Percentiles rank a stretch among this genome's conserved stretches.
Conservation (phyloP, 148 eudicot genomes). For the Cornus kousa region DNA sequence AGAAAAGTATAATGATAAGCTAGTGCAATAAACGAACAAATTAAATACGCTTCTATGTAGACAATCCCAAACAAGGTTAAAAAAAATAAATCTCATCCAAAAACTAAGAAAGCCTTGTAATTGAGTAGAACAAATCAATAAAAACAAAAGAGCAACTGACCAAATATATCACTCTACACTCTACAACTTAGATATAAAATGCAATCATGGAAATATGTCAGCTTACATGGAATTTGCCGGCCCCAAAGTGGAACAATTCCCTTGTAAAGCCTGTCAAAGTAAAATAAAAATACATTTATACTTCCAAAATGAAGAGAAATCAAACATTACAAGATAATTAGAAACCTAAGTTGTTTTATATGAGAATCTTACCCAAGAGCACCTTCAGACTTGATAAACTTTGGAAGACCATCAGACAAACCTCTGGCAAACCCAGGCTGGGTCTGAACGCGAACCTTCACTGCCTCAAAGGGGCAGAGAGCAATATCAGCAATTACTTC, state of each 20-base stretch:
- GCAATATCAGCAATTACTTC: constrained; percentile 36
- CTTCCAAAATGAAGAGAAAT: not conserved
- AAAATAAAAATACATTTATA: not conserved
- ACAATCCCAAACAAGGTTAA: not conserved
- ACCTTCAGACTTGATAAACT: constrained; percentile 35
- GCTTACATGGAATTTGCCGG: constrained; percentile 45
- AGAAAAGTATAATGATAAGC: not conserved
- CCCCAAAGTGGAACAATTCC: constrained; percentile 47
- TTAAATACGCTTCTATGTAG: too few relatives aligned
- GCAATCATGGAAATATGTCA: not conserved
- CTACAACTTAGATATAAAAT: not conserved
- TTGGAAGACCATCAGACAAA: constrained; percentile 34
- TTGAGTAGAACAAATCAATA: not conserved
- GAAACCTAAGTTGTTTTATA: not conserved
- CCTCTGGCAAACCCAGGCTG: constrained; percentile 43
- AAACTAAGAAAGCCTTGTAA: not conserved
- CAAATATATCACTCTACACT: not conserved
- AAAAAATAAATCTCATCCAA: not conserved
- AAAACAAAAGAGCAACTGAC: not conserved
- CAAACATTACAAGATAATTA: not conserved
- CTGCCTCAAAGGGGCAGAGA: constrained; percentile 40
- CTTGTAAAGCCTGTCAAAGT: constrained; percentile 34
- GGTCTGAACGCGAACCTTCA: constrained; percentile 41
- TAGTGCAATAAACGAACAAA: not conserved
- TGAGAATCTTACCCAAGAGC: constrained; percentile 28